A percentile compares a stretch with the other conserved stretches of the same genome.
Evolutionary conservation across 768 basidiomycete species (phyloP).

Genomic region (Strobilomyces echinocephalus): DNA sequence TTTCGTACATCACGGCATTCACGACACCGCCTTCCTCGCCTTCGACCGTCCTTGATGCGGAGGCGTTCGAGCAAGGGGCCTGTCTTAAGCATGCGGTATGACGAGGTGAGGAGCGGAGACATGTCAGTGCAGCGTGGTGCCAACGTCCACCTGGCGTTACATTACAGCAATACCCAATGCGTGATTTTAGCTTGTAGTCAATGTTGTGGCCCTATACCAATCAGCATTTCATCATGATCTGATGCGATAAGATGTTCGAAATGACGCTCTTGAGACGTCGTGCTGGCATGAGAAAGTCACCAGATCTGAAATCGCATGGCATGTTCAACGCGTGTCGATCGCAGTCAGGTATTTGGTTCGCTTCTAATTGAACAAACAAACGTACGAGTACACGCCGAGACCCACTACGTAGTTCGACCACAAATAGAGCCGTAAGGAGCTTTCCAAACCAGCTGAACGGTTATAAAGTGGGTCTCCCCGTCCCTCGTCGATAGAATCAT

Average conservation of each 20-base stretch:
- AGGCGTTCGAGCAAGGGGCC: conserved; percentile 10
- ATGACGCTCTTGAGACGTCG: background rate
- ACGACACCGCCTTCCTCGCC: conserved; percentile 30
- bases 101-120: conserved; percentile 13
- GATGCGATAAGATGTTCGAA: conserved; percentile 20
- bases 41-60: conserved; percentile 10
- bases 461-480: background rate
- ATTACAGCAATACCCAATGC: background rate
- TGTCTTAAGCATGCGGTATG: conserved; percentile 7
- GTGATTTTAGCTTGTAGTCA: conserved; percentile 16
- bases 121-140: conserved; percentile 3
- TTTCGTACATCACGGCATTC: conserved; percentile 30
- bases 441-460: conserved; percentile 8
- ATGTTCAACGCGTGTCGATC: conserved; percentile 22
- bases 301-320: conserved; percentile 10
- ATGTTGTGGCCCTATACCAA: conserved; percentile 1
- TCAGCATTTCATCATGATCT: conserved; percentile 19
- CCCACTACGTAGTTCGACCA: background rate
- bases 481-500: conserved; percentile 1
- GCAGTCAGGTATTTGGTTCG: background rate
- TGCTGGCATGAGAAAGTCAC: background rate
- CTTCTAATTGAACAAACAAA: conserved; percentile 11
- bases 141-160: background rate
- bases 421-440: conserved; percentile 19
- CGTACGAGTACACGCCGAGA: conserved; percentile 11